Evolutionary conservation across 768 basidiomycete genomes (phyloP).

Genomic region (Tulasnella sp.): DNA sequence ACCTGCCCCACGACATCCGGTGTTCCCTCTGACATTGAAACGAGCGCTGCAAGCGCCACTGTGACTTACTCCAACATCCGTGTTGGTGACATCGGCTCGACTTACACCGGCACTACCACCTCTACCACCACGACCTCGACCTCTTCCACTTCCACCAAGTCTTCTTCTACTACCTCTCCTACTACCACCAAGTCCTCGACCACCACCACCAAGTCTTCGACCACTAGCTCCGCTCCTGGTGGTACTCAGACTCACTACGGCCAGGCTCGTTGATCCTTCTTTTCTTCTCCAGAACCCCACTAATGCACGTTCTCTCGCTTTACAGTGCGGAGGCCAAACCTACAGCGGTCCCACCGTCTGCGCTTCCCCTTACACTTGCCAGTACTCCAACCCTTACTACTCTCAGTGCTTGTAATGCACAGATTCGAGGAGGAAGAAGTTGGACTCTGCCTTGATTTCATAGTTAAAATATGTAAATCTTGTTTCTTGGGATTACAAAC

Average conservation of each 20-base stretch:
- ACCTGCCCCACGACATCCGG: slow-evolving; percentile 44
- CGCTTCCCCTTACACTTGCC: slow-evolving; percentile 14
- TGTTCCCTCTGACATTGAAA: slow-evolving; percentile 40
- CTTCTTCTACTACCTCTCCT: slow-evolving; percentile 11
- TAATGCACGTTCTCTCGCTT: too few species aligned
- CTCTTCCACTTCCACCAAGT: slow-evolving; percentile 28
- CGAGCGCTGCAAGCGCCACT: slow-evolving; percentile 33
- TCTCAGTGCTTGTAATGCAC: slow-evolving; percentile 1
- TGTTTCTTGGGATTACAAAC: too few species aligned
- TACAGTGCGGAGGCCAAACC: too few species aligned
- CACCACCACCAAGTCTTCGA: slow-evolving; percentile 2
- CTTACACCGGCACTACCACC: slow-evolving; percentile 28
- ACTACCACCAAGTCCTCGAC: slow-evolving; percentile 10
- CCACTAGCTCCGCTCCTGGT: not conserved
- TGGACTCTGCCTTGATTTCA: too few species aligned
- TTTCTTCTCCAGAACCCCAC: not conserved
- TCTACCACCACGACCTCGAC: not conserved
- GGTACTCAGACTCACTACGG: slow-evolving; percentile 9
- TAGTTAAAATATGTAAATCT: too few species aligned
- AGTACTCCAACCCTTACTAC: slow-evolving; percentile 3
- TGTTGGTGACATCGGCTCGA: slow-evolving; percentile 44
- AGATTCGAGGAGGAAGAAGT: too few species aligned
- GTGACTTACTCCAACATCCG: slow-evolving; percentile 51
- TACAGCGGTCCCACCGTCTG: slow-evolving; percentile 18
- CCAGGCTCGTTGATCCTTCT: not conserved